phyloP scores from a whole-genome alignment of 805 yeast genomes.

The Metschnikowia vanudenii region DNA sequence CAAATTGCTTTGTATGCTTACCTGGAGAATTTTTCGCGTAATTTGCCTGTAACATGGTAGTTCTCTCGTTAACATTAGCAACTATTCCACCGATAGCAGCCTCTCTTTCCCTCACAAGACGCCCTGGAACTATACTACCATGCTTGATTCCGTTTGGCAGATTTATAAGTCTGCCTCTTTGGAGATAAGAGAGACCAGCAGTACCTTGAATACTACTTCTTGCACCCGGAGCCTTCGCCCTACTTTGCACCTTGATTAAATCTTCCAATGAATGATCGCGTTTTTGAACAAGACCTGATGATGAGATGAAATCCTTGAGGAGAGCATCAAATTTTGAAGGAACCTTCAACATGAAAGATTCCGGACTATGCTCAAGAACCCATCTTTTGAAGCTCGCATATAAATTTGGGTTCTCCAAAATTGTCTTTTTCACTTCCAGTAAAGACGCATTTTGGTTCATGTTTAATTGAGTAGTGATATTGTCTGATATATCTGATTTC shows the following conservation, averaged over 20 bases:
- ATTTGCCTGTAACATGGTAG: constrained; percentile 35
- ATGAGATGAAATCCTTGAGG: constrained; percentile 33
- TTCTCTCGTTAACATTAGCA: constrained; percentile 33
- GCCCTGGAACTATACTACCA: constrained; percentile 63
- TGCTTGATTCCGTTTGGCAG: constrained; percentile 67
- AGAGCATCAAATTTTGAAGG: constrained; percentile 27
- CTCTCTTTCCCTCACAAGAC: constrained; percentile 50
- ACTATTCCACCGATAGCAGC: constrained; percentile 61
- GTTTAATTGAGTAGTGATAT: constrained; percentile 33
- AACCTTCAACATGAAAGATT: constrained; percentile 26
- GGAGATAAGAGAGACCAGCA: constrained; percentile 71
- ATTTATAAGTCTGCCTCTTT: constrained; percentile 65
- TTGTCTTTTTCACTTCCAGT: constrained; percentile 30
- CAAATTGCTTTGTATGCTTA: constrained; percentile 43
- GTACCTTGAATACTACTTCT: constrained; percentile 52
- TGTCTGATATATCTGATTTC: constrained; percentile 22
- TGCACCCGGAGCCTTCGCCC: constrained; percentile 9
- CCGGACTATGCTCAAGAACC: constrained; percentile 51
- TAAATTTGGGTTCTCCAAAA: constrained; percentile 44
- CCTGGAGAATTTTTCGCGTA: constrained; percentile 36
- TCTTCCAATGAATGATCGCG: constrained; percentile 24
- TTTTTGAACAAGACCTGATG: constrained; percentile 23
- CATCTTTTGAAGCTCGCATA: constrained; percentile 55
- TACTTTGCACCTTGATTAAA: constrained; percentile 19
- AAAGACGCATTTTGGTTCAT: constrained; percentile 28